phyloP scores from a whole-genome alignment of 1,284 basidiomycete species.

The Coriolopsis trogii region DNA sequence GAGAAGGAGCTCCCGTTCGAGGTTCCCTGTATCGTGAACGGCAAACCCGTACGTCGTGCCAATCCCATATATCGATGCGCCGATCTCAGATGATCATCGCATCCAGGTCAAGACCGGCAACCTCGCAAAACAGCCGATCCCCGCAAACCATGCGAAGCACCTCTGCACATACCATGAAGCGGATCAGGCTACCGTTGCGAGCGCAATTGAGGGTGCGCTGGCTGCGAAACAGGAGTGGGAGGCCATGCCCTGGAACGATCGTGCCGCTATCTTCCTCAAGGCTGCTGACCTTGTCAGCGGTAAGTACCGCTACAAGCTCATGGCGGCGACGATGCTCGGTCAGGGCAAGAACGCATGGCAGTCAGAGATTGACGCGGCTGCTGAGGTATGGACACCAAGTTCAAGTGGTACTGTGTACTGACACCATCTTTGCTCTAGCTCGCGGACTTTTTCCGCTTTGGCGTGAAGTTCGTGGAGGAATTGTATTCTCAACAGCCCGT shows the following conservation, averaged over 20 bases:
- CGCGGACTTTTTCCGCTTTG: constrained; percentile 94
- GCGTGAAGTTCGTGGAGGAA: constrained; percentile 96
- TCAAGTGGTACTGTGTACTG: not conserved
- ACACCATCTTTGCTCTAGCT: constrained; percentile 50
- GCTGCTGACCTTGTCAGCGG: constrained; percentile 92
- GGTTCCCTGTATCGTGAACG: constrained; percentile 92
- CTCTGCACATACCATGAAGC: constrained; percentile 93
- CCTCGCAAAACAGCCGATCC: constrained; percentile 78
- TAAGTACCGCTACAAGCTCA: constrained; percentile 93
- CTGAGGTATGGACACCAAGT: constrained; percentile 68
- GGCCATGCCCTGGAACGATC: constrained; percentile 92
- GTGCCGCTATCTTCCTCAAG: constrained; percentile 97
- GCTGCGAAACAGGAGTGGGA: constrained; percentile 91
- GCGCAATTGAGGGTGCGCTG: constrained; percentile 89
- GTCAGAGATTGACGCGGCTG: constrained; percentile 98
- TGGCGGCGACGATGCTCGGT: constrained; percentile 97
- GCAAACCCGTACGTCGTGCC: constrained; percentile 70
- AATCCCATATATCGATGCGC: not conserved
- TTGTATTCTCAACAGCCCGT: constrained; percentile 90
- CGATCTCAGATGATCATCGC: constrained; percentile 10
- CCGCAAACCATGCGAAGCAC: constrained; percentile 81
- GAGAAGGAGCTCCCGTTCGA: constrained; percentile 85
- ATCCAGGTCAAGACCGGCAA: constrained; percentile 83
- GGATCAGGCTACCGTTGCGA: constrained; percentile 71
- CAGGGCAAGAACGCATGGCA: constrained; percentile 99